Evolutionary conservation across 2,329 filamentous ascomycete species (phyloP).

Genomic region (Tolypocladium album): DNA sequence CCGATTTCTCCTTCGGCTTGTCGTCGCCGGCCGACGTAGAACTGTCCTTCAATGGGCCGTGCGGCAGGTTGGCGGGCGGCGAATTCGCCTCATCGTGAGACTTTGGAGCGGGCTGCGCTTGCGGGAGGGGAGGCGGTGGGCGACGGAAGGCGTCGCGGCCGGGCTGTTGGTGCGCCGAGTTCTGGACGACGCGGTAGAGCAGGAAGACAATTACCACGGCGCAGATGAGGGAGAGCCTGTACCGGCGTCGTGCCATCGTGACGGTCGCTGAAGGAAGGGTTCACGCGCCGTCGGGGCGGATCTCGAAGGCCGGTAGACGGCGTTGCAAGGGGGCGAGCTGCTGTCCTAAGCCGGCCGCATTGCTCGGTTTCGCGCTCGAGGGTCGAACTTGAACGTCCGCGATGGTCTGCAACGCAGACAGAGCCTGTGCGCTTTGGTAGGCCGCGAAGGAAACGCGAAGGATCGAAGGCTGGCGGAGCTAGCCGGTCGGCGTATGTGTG

Average conservation of each 20-base stretch:
- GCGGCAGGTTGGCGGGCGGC: background rate
- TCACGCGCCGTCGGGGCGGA: background rate
- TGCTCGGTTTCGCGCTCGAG: background rate
- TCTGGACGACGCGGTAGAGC: slow-evolving; percentile 36
- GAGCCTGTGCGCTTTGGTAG: background rate
- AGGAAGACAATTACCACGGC: slow-evolving; percentile 44
- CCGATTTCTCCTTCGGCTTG: background rate
- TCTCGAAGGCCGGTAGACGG: background rate
- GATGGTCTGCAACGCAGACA: background rate
- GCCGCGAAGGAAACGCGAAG: background rate
- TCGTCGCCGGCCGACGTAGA: background rate
- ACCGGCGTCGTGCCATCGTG: slow-evolving; percentile 49
- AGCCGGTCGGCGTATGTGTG: background rate
- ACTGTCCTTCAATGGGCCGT: background rate
- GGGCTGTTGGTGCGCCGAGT: slow-evolving; percentile 22
- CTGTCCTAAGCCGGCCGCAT: background rate
- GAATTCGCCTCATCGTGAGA: background rate
- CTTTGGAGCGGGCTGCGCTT: background rate
- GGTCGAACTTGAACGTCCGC: background rate
- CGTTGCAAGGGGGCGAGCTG: background rate
- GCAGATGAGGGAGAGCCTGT: slow-evolving; percentile 48
- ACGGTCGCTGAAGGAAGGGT: background rate
- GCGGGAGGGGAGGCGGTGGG: slow-evolving; percentile 1
- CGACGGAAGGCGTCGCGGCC: background rate
- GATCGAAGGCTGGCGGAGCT: background rate